Base-by-base conservation (phyloP, 2,329 filamentous ascomycete genomes). In the Verticillium longisporum region DNA sequence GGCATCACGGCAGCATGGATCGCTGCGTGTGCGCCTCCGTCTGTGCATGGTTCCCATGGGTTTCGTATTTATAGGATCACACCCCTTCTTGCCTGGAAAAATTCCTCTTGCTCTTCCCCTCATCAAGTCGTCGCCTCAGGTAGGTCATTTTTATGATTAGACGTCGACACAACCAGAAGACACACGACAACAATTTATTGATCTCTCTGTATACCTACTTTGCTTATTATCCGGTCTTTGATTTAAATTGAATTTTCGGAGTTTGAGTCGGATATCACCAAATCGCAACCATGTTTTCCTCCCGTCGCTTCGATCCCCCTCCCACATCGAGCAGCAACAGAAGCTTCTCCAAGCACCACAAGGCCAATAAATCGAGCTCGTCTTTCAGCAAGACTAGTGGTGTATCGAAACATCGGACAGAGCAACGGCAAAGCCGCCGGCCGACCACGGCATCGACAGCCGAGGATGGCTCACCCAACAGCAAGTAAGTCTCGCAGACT, bases 371-470 rank as follows among this genome's bases (percentile, higher is more conserved):
- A 66, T 80, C 82, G 4, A 82, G 72, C 67, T 76, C 80, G 2
- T 85, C 83, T 1, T 84, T 85, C 68, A 81, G 76, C 70, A 84
- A 82, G 64, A 79, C 80, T 31, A 74, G 77, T 53, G 83, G 83
- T 2, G 74, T 86, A 15, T 80, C 80, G 33, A 86, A 86, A 70
- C 75, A 78, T 65, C 80, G 81, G 63, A 80, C 82, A 70, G 82
- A 85, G 55, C 75, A 78, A 61, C 75, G 72, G 34, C 70, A 73
- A 45, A 76, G 76, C 55, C 78, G 81, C 38, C 78, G 82, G 18
- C 78, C 80, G 36, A 75, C 77, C 2, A 83, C 81, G 9, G 74
- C 78, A 59, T 77, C 80, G 0, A 79, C 75, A 31, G 64, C 70
- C 3, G 73, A 70, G 59, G 75, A 78, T 14, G 76, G 76, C 57